These are phyloP conservation scores for Syzygium oleosum DNA, from an alignment of 345 rosid genomes.

Conservation along the genomic window DNA sequence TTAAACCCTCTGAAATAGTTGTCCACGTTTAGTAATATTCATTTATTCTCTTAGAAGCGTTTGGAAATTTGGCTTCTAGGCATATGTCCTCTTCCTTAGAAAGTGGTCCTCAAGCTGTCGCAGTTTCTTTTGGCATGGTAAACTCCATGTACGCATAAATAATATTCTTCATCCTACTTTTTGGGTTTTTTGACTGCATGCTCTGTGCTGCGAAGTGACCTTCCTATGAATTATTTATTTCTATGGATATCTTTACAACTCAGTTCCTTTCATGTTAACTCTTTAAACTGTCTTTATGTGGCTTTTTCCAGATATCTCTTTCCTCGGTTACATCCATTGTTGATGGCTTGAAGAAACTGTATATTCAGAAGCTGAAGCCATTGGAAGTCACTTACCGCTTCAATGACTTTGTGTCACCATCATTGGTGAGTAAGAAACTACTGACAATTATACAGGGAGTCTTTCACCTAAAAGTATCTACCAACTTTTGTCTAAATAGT, in stretches of 20 bases:
- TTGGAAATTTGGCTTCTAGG: background rate
- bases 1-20: background rate
- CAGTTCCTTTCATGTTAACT: background rate
- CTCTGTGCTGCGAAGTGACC: background rate
- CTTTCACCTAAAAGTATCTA: background rate
- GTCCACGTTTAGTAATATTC: background rate
- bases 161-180: background rate
- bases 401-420: constrained; percentile 90
- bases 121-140: background rate
- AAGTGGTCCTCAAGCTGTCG: background rate
- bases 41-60: background rate
- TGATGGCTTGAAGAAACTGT: constrained; percentile 87
- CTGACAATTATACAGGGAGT: background rate
- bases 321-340: constrained; percentile 85
- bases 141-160: background rate
- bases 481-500: background rate
- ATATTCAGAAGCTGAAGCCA: constrained; percentile 87
- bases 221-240: background rate
- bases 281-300: background rate
- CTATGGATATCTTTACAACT: background rate
- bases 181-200: background rate
- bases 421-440: constrained; percentile 44
- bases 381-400: constrained; percentile 78
- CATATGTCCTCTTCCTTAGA: background rate
- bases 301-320: constrained; percentile 43